phyloP scores from a whole-genome alignment of 2,329 filamentous ascomycete genomes.

The Neoscytalidium dimidiatum region DNA sequence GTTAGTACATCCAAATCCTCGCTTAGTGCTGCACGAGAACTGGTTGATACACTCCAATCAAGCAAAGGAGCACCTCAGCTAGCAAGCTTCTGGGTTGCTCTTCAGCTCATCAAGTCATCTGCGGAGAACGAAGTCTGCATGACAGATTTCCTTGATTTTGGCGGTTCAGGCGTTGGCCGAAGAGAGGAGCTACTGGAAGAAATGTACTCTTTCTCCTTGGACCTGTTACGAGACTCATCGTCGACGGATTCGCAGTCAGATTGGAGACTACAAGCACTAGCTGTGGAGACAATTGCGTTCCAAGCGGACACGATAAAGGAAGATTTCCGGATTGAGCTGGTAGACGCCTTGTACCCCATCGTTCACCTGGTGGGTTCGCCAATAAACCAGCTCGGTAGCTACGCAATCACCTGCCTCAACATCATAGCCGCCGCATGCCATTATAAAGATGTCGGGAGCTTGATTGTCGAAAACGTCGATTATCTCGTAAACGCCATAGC shows the following conservation, averaged over 20 bases:
- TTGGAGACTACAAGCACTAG: slow-evolving; percentile 75
- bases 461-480: slow-evolving; percentile 90
- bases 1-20: slow-evolving; percentile 48
- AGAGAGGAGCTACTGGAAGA: slow-evolving; percentile 54
- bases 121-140: slow-evolving; percentile 56
- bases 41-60: slow-evolving; percentile 65
- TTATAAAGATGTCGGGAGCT: slow-evolving; percentile 71
- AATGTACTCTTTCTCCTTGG: slow-evolving; percentile 69
- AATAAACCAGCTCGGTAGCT: slow-evolving; percentile 67
- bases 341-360: slow-evolving; percentile 90
- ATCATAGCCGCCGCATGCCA: slow-evolving; percentile 73
- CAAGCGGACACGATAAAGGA: slow-evolving; percentile 67
- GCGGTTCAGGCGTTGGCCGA: slow-evolving; percentile 26
- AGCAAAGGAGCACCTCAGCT: slow-evolving; percentile 62
- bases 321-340: slow-evolving; percentile 79
- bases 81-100: slow-evolving; percentile 77
- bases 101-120: slow-evolving; percentile 67
- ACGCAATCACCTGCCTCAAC: slow-evolving; percentile 83
- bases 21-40: slow-evolving; percentile 59
- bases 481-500: slow-evolving; percentile 95
- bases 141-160: slow-evolving; percentile 66
- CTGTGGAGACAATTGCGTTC: slow-evolving; percentile 77
- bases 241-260: slow-evolving; percentile 48
- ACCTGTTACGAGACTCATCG: slow-evolving; percentile 54
- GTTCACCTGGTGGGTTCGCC: slow-evolving; percentile 81